Evolutionary conservation across 768 basidiomycete species (phyloP).

Genomic region (Lactifluus pinguis): DNA sequence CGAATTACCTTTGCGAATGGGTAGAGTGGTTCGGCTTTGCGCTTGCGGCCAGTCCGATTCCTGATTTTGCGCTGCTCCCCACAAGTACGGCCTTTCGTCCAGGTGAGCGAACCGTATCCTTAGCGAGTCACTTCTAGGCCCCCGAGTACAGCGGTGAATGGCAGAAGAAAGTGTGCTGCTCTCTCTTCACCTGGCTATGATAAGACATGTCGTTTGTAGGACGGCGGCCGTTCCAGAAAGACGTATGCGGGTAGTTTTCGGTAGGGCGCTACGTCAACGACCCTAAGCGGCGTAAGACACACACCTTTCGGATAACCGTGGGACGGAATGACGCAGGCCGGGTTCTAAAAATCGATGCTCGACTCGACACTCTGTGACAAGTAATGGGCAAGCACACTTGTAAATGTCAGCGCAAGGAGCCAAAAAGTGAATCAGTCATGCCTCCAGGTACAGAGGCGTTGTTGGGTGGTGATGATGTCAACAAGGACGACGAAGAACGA

Average conservation of each 20-base stretch:
- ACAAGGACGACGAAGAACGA: constrained; percentile 76
- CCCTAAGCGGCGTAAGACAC: background rate
- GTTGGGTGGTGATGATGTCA: constrained; percentile 37
- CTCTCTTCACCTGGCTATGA: background rate
- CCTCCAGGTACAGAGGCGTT: constrained; percentile 30
- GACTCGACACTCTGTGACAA: background rate
- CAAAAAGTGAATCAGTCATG: constrained; percentile 22
- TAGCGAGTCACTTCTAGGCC: background rate
- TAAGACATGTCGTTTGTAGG: background rate
- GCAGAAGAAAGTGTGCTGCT: background rate
- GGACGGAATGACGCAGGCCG: background rate
- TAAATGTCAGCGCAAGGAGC: constrained; percentile 50
- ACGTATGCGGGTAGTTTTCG: background rate
- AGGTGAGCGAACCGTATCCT: background rate
- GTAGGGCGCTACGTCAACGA: background rate
- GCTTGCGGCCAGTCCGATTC: no score
- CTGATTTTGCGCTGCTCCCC: no score
- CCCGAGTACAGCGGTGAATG: background rate
- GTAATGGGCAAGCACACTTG: constrained; percentile 53
- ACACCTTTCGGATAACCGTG: no score
- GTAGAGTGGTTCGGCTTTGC: no score
- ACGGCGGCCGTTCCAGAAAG: background rate
- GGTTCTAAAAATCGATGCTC: background rate
- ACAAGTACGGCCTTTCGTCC: background rate
- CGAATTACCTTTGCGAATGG: constrained; percentile 96